Evolutionary conservation across 495 filamentous ascomycete species (phyloP).

Genomic region (Podospora sp.): DNA sequence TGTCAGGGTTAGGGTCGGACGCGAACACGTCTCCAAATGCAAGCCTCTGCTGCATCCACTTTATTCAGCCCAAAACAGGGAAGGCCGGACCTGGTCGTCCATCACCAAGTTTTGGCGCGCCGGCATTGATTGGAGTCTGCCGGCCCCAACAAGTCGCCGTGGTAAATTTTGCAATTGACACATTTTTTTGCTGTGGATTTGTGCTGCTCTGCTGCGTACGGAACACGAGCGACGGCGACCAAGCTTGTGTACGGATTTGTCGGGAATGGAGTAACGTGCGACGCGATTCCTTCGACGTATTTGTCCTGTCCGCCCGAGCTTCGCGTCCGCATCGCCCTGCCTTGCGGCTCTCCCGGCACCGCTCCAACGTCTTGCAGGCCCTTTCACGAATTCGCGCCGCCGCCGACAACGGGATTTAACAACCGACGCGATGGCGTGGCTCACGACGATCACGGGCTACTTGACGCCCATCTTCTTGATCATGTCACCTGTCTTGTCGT

Average conservation of each 20-base stretch:
- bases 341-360: background rate
- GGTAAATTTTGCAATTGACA: conserved; percentile 8
- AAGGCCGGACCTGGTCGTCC: conserved; percentile 3
- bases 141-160: background rate
- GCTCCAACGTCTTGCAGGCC: background rate
- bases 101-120: conserved; percentile 7
- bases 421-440: conserved; percentile 45
- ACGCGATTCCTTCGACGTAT: background rate
- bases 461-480: conserved; percentile 67
- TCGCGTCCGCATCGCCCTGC: background rate
- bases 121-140: conserved; percentile 8
- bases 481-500: conserved; percentile 81
- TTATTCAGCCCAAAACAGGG: background rate
- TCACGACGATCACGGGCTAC: conserved; percentile 49
- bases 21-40: background rate
- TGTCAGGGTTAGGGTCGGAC: background rate
- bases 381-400: background rate
- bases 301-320: background rate
- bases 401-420: conserved; percentile 26
- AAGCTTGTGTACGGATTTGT: background rate
- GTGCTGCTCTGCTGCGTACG: background rate
- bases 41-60: background rate
- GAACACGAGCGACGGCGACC: background rate
- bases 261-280: background rate
- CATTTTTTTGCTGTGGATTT: background rate